Conservation (phyloP, 345 rosid species). For the Citrus inodora region DNA sequence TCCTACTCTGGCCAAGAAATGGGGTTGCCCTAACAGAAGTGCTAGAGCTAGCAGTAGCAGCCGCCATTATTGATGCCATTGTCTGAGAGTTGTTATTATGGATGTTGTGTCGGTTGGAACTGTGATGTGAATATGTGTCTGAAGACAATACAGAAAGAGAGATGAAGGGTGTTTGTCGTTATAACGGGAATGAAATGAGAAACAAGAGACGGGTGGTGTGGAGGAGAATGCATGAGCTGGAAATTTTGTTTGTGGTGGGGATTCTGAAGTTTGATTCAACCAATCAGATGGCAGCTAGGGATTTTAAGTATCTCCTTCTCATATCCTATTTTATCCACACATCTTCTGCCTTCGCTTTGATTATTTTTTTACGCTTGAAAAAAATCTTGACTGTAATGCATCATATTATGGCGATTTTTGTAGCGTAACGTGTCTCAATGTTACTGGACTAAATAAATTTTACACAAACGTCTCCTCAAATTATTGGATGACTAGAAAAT, state of each 20-base stretch:
- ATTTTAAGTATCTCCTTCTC: constrained; percentile 56
- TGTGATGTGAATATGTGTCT: background rate
- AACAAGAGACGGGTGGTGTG: constrained; percentile 19
- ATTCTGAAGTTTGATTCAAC: constrained; percentile 30
- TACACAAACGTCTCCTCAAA: background rate
- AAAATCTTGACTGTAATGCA: background rate
- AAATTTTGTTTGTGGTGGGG: constrained; percentile 35
- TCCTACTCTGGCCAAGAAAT: constrained; percentile 66
- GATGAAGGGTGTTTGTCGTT: constrained; percentile 5
- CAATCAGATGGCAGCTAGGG: constrained; percentile 61
- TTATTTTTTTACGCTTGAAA: background rate
- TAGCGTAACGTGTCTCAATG: background rate
- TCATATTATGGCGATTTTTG: background rate
- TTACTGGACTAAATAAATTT: background rate
- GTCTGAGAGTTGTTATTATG: background rate
- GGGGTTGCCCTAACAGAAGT: constrained; percentile 56
- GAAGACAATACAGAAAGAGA: constrained; percentile 14
- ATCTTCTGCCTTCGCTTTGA: constrained; percentile 18
- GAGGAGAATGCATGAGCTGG: constrained; percentile 19
- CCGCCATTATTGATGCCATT: constrained; percentile 58
- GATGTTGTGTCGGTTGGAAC: background rate
- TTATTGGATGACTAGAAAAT: too few species aligned
- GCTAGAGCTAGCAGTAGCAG: constrained; percentile 54
- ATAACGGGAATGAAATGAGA: constrained; percentile 22
- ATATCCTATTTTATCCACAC: constrained; percentile 67